Conservation (phyloP, 768 basidiomycete genomes). For the Gymnopilus junonius region DNA sequence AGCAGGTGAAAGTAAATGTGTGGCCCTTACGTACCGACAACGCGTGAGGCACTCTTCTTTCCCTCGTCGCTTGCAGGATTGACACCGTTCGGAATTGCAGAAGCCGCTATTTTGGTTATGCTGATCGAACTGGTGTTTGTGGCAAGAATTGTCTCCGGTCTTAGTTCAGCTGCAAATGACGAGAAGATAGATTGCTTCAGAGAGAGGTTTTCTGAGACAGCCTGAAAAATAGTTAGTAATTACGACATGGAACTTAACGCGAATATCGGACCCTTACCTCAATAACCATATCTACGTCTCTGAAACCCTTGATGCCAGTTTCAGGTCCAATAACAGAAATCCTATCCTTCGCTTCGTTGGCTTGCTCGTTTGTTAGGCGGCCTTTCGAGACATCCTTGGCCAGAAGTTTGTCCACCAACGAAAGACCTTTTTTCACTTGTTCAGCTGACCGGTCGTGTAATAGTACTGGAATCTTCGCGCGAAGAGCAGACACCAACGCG, state of each 20-base stretch:
- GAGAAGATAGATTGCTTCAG: constrained; percentile 83
- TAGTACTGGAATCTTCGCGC: constrained; percentile 84
- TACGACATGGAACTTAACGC: too few species aligned
- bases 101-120: constrained; percentile 90
- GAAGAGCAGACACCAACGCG: constrained; percentile 82
- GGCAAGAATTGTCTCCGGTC: constrained; percentile 81
- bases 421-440: constrained; percentile 75
- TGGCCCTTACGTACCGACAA: constrained; percentile 64
- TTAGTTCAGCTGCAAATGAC: constrained; percentile 66
- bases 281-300: constrained; percentile 89
- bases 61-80: constrained; percentile 66
- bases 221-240: constrained; percentile 46
- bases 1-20: background rate
- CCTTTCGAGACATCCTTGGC: constrained; percentile 91
- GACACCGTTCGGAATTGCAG: constrained; percentile 65
- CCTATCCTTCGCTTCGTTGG: constrained; percentile 72
- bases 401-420: constrained; percentile 79
- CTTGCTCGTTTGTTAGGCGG: constrained; percentile 66
- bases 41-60: constrained; percentile 66
- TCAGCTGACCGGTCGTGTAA: constrained; percentile 80
- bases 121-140: constrained; percentile 95
- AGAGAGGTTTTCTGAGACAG: constrained; percentile 82
- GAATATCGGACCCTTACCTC: constrained; percentile 55
- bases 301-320: constrained; percentile 56
- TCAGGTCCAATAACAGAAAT: constrained; percentile 60